These are phyloP conservation scores for Blastobotrys persicus DNA, from an alignment of 1,139 yeast species.

Conservation along the genomic window DNA sequence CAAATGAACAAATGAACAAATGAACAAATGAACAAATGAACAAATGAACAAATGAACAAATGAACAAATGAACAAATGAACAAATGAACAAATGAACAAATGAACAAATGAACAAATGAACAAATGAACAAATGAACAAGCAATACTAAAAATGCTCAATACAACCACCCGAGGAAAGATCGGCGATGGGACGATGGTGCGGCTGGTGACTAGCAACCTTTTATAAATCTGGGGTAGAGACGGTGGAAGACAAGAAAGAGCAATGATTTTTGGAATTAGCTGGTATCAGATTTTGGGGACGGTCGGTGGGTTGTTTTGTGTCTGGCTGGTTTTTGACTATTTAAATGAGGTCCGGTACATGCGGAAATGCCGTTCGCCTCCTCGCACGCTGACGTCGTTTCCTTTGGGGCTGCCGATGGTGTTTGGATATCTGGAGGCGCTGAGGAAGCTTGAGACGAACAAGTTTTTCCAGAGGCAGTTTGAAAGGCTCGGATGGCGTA, in stretches of 20 bases:
- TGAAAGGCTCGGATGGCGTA: constrained; percentile 2
- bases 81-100: no score
- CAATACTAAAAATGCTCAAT: no score
- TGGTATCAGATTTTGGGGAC: neutral
- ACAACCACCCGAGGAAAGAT: no score
- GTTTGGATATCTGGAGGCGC: neutral
- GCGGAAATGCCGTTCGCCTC: neutral
- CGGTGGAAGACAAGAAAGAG: neutral
- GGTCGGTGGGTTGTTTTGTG: neutral
- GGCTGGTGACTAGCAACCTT: neutral
- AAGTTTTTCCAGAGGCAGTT: neutral
- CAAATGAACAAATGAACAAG: no score
- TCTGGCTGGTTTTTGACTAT: neutral
- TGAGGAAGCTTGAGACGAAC: neutral
- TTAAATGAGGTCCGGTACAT: neutral
- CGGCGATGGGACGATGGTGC: neutral
- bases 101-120: no score
- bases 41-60: no score
- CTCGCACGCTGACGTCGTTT: neutral
- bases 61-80: no score
- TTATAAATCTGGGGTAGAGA: neutral
- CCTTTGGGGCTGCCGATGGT: neutral
- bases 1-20: no score
- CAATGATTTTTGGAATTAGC: neutral
- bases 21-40: no score